Conservation (phyloP, 2,329 filamentous ascomycete genomes). For the Alternaria arborescens region DNA sequence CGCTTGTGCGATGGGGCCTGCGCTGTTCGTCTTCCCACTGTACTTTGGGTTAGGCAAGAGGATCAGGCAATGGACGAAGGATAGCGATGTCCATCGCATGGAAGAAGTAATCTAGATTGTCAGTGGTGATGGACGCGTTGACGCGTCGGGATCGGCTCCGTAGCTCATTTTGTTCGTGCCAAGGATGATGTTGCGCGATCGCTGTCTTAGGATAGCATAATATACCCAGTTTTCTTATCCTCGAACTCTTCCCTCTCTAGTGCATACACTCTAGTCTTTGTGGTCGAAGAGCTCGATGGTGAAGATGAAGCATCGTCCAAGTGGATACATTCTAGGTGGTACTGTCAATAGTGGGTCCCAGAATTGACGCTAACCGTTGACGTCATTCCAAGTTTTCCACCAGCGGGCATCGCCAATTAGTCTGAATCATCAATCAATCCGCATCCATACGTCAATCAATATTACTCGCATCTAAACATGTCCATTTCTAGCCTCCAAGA, state of each 20-base stretch:
- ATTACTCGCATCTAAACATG: conserved; percentile 12
- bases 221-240: background rate
- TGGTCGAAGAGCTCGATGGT: background rate
- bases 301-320: background rate
- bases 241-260: background rate
- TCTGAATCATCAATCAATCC: conserved; percentile 1
- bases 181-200: background rate
- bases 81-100: conserved; percentile 29
- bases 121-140: background rate
- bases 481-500: conserved; percentile 33
- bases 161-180: no score
- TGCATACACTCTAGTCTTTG: background rate
- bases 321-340: background rate
- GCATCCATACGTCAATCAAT: conserved; percentile 1
- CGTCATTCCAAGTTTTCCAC: conserved; percentile 21
- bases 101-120: conserved; percentile 19
- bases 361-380: conserved; percentile 17
- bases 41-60: conserved; percentile 55
- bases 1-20: conserved; percentile 51
- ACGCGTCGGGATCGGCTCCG: background rate
- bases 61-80: conserved; percentile 50
- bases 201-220: background rate
- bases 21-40: conserved; percentile 52
- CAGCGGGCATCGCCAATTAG: background rate
- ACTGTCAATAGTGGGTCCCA: background rate